Base-by-base conservation (phyloP, 805 yeast species). In the Lipomyces mesembrius region DNA sequence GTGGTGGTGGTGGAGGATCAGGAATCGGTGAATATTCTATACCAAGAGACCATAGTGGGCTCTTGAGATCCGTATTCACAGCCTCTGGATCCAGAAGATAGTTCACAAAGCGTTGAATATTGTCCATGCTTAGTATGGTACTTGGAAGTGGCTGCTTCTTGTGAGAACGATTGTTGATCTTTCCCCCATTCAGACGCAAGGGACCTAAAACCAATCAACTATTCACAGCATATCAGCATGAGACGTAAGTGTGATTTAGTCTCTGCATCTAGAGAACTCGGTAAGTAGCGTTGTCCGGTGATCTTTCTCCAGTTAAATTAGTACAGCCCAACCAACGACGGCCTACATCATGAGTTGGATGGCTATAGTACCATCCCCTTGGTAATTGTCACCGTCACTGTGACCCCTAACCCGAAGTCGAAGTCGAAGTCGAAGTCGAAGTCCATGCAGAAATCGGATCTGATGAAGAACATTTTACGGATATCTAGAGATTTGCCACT, bases 81-180 rank as follows among this genome's bases (percentile, higher is more conserved):
- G 81, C 79, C 71, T 76, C 80, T n/a, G 77, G 76, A 67, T 81
- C 83, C 80, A 82, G 79, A 59, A 83, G 75, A 63, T 80, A 78
- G 60, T 79, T 80, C 49, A 83, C 80, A 62, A 83, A 72, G 70
- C 81, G 81, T 35, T 81, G 67, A 11, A 65, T 43, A 53, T 62
- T 59, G 62, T 60, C 65, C 67, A 64, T 64, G 43, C 64, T 20
- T 43, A 8, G 22, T 17, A 43, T 17, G 49, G 14, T n/a, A 43
- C 7, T 43, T 17, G 3, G 25, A 9, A 17, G 20, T 2, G 2
- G 49, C 17, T 14, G 22, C 49, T 17, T 4, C 4, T n/a, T 43
- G 20, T 17, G 49, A 22, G 20, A 43, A 8, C 14, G 22, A 17
- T 43, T 17, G 20, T 17, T n/a, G 22, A 35, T 37, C 22, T 17